Evolutionary conservation across 1,284 basidiomycete species (phyloP).

Genomic region (Puccinia brachypodii): DNA sequence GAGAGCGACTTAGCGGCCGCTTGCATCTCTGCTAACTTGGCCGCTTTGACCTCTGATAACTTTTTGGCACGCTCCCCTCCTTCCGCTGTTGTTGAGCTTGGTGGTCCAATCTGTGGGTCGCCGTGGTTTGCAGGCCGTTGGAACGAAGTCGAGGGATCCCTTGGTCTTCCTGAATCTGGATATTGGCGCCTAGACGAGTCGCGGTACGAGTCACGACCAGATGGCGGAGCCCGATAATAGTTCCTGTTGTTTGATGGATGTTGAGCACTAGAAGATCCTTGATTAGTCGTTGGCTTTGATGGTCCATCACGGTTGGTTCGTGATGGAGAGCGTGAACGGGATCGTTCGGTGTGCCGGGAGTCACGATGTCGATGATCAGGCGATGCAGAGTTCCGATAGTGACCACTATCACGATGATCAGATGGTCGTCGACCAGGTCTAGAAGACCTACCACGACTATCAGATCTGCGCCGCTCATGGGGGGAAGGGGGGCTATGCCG

Average conservation of each 20-base stretch:
- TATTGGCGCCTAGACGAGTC: slow-evolving; percentile 3
- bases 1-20: neutral
- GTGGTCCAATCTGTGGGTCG: neutral
- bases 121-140: neutral
- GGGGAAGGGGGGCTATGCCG: neutral
- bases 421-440: neutral
- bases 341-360: slow-evolving; percentile 8
- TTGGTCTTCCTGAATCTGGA: neutral
- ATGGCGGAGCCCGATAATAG: neutral
- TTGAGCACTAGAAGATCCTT: neutral
- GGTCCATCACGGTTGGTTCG: neutral
- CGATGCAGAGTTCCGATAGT: neutral
- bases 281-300: neutral
- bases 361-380: slow-evolving; percentile 23
- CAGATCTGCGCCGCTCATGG: neutral
- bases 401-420: neutral
- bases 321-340: slow-evolving; percentile 8
- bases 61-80: neutral
- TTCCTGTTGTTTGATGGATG: slow-evolving; percentile 1
- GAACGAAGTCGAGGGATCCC: neutral
- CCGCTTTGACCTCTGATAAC: neutral
- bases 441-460: neutral
- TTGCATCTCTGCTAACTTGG: slow-evolving; percentile 28
- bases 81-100: neutral
- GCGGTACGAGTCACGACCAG: neutral